phyloP scores from a whole-genome alignment of 2,329 filamentous ascomycete species.

The Calonectria pteridis region DNA sequence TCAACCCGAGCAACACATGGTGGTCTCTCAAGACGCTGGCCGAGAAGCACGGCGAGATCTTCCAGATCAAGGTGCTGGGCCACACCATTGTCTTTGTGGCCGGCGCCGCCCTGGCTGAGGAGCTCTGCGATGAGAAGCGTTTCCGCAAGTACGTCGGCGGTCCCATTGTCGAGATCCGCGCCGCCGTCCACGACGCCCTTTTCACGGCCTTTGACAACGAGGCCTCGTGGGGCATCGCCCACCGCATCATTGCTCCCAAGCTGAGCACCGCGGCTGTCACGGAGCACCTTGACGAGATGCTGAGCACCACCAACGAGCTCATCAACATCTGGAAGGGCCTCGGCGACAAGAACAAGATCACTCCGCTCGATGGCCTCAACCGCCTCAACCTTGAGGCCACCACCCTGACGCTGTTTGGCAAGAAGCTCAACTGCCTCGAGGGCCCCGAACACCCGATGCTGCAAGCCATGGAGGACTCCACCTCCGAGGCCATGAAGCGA shows the following conservation, averaged over 20 bases:
- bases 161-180: constrained; percentile 65
- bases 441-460: constrained; percentile 63
- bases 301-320: constrained; percentile 62
- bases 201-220: constrained; percentile 66
- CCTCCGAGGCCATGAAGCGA: constrained; percentile 67
- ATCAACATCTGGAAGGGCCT: constrained; percentile 62
- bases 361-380: constrained; percentile 63
- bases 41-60: constrained; percentile 54
- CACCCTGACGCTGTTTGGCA: constrained; percentile 64
- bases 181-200: constrained; percentile 63
- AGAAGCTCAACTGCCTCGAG: constrained; percentile 60
- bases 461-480: constrained; percentile 66
- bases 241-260: constrained; percentile 64
- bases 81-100: constrained; percentile 59
- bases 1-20: constrained; percentile 53
- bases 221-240: constrained; percentile 62
- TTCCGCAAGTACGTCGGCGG: constrained; percentile 68
- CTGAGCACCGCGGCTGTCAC: constrained; percentile 51
- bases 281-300: constrained; percentile 60
- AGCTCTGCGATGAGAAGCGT: constrained; percentile 65
- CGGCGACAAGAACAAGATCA: constrained; percentile 53
- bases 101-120: constrained; percentile 60
- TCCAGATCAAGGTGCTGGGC: constrained; percentile 52
- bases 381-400: constrained; percentile 65
- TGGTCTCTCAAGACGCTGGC: constrained; percentile 51